These are phyloP conservation scores for Cenchrus americanus DNA, from an alignment of 176 grass and related monocot genomes.

Conservation along the genomic window DNA sequence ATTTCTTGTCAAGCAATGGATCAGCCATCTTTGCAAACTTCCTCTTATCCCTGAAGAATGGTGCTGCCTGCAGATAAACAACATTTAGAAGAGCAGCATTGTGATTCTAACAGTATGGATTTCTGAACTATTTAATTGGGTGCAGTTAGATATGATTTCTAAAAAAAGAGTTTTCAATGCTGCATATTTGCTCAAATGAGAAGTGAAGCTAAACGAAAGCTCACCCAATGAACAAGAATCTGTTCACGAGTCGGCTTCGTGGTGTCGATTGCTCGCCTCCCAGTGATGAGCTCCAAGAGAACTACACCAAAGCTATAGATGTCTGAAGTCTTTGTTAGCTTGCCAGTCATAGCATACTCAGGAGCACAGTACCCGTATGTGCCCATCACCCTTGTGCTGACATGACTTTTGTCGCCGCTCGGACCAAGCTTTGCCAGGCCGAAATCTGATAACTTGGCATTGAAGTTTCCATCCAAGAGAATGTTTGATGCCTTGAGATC, in stretches of 20 bases:
- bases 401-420: constrained; percentile 71
- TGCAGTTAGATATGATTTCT: constrained; percentile 5
- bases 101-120: constrained; percentile 21
- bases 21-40: constrained; percentile 76
- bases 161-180: neutral
- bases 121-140: constrained; percentile 21
- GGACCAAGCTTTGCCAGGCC: constrained; percentile 87
- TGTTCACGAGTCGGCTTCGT: constrained; percentile 74
- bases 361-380: constrained; percentile 94
- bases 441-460: constrained; percentile 81
- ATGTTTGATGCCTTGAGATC: constrained; percentile 93
- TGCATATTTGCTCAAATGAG: constrained; percentile 10
- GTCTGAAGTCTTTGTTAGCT: constrained; percentile 91
- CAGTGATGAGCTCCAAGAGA: constrained; percentile 87
- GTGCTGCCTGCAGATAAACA: constrained; percentile 62
- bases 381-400: constrained; percentile 88
- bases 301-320: constrained; percentile 89
- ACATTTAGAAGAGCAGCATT: constrained; percentile 25
- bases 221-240: constrained; percentile 89
- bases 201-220: constrained; percentile 25
- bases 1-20: constrained; percentile 65
- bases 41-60: constrained; percentile 83
- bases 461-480: constrained; percentile 64
- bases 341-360: constrained; percentile 78
- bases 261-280: constrained; percentile 83